Evolutionary conservation across 371 early-diverging fungal genomes (phyloP).

Genomic region (Mucor piriformis): DNA sequence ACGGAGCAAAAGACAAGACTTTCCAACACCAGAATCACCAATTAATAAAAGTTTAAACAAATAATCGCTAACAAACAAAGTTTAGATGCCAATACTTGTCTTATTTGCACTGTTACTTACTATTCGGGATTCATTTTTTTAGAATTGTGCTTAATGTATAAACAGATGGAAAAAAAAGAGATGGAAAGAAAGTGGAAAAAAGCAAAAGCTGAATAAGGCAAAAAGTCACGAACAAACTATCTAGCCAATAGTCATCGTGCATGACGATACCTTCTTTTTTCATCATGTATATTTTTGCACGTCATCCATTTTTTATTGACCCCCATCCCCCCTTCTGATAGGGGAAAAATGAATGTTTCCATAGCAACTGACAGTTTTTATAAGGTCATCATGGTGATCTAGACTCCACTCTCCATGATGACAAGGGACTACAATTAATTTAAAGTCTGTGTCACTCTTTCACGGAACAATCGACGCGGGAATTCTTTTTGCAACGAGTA

Average conservation of each 20-base stretch:
- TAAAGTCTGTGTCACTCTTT: background rate
- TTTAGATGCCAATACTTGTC: background rate
- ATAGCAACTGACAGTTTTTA: too few relatives aligned
- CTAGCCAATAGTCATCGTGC: conserved; percentile 1
- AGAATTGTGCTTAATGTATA: background rate
- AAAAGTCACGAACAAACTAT: background rate
- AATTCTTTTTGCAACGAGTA: background rate
- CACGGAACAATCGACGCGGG: background rate
- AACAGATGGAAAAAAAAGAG: background rate
- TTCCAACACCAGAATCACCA: conserved; percentile 99
- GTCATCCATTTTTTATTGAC: background rate
- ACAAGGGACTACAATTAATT: too few relatives aligned
- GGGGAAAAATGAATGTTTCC: too few relatives aligned
- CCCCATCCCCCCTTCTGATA: too few relatives aligned
- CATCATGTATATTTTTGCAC: background rate
- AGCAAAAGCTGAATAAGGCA: background rate
- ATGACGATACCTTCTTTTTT: background rate
- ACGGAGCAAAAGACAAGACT: conserved; percentile 96
- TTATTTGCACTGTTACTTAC: conserved; percentile 24
- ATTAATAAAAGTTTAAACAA: conserved; percentile 98
- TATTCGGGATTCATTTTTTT: conserved; percentile 44
- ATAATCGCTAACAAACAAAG: conserved; percentile 75
- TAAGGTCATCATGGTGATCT: too few relatives aligned
- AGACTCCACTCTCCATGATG: too few relatives aligned
- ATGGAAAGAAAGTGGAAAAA: background rate